Evolutionary conservation across 352 stramenopile genomes (phyloP), one percentile per base, ranked within the genome.

Genomic region (Lagenidium giganteum): DNA sequence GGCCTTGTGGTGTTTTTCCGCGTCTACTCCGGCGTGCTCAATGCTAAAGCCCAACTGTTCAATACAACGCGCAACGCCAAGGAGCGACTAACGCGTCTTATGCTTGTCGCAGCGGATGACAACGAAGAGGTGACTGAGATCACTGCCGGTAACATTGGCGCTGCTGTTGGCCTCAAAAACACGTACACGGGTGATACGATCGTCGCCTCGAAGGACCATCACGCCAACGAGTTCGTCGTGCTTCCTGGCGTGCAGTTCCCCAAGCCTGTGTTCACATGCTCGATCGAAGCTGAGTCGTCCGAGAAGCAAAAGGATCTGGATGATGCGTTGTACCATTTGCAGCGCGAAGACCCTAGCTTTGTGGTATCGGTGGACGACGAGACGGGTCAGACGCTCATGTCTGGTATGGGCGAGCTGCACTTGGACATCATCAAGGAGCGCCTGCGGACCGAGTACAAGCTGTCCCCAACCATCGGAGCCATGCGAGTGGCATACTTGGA

Each of bases 301-400:
- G 72, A 76, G 2, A 77, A 96, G 47, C 75, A 97, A 47, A 77
- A 87, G 45, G 75, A 90, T 29, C 67, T 98, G 5, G 87, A 90
- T 22, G 64, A 87, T 11, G 90, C 87, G 21, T 58, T 98, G 3
- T 52, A 68, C 23, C 56, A 76, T 33, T 45, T 92, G 30, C 76
- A 92, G 56, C 70, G 72, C 5, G 93, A 98, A 64, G 97, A 99
- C 73, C 97, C 97, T 12, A 99, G 94, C 36, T 95, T 99, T 43
- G 72, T 96, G 24, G 91, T 99, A 2, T 83, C 80, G 27, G 77
- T 97, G 20, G 96, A 99, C 64, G 64, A 87, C 5, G 94, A 99
- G 51, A 98, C 87, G 7, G 97, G 97, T 22, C 91, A 99, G 77
- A 99, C 95, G 33, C 94, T 99, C 48, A 93, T 99, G 49, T 97